Evolutionary conservation across 371 early-diverging fungal genomes (phyloP), one percentile per base, ranked within the genome.

Genomic region (Mucor racemosus): DNA sequence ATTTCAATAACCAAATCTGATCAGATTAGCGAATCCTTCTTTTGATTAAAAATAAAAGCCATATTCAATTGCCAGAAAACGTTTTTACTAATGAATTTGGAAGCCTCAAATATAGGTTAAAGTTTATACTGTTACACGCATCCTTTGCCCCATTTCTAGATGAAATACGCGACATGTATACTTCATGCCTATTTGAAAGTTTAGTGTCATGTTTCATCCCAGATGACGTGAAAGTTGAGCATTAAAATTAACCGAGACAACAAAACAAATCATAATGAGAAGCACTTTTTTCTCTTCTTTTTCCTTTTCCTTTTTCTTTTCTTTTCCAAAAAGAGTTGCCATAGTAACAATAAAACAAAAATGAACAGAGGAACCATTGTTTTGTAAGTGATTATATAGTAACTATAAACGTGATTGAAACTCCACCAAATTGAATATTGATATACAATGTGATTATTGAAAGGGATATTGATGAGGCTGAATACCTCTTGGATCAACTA

Each of bases 381-480:
- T 33, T 62, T 76, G 76, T 69, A 67, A 53, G 69, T 58, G 3
- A 26, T 26, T 26, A 26, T 26, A 26, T 65, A 53, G 69, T 58
- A 26, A 26, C 3, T 26, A 26, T 26, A 26, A 3, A 26, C 26
- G 26, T 26, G 39, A 61, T 21, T n/a, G 17, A 38, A 34, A 53
- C 50, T 50, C 50, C 50, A 50, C 50, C 26, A 50, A 50, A 50
- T 50, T 50, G 44, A 15, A 17, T 15, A 44, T 44, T 44, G 19
- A 40, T 38, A 26, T 21, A 33, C 0, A 34, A 58, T 26, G 26
- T 26, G 26, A 3, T 17, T 58, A 33, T 38, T 48, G 38, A 33
- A 50, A 13, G 9, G 13, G 73, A 79, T 19, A 84, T 85, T 70
- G 86, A 85, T 67, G 86, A 85, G 71, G 86, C 84, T 41, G 84